Percentiles rank a stretch among this genome's conserved stretches.
These are phyloP conservation scores for Ustilago trichophora DNA, from an alignment of 1,284 basidiomycete species.

Conservation along the genomic window DNA sequence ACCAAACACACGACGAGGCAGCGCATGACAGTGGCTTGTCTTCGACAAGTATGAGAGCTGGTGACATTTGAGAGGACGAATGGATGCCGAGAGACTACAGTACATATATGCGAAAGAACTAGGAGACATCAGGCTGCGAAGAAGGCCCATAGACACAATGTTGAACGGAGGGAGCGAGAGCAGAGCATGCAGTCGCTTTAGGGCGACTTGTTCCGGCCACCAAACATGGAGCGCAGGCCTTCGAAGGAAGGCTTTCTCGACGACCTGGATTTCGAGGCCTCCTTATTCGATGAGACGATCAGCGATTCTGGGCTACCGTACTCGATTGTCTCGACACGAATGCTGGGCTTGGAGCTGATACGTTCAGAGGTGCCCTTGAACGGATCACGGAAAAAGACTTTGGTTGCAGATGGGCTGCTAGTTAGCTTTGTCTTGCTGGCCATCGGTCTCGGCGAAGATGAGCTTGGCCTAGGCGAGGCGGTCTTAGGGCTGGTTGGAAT, in stretches of 20 bases:
- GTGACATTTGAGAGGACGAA: too few relatives aligned
- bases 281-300: background rate
- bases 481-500: constrained; percentile 1
- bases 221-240: constrained; percentile 23
- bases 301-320: constrained; percentile 15
- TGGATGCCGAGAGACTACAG: too few relatives aligned
- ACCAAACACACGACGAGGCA: too few relatives aligned
- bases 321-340: constrained; percentile 17
- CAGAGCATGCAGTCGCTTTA: too few relatives aligned
- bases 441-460: too few relatives aligned
- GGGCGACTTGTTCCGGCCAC: constrained; percentile 14
- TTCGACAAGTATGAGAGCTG: too few relatives aligned
- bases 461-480: too few relatives aligned
- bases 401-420: constrained; percentile 3
- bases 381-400: constrained; percentile 20
- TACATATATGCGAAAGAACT: background rate
- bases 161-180: too few relatives aligned
- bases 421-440: background rate
- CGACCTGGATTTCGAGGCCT: background rate
- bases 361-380: constrained; percentile 6
- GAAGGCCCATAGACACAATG: too few relatives aligned
- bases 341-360: constrained; percentile 3
- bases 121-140: background rate
- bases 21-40: too few relatives aligned
- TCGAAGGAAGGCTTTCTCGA: constrained; percentile 19